phyloP scores from a whole-genome alignment of 2,329 filamentous ascomycete genomes.

The Sarocladium strictum region DNA sequence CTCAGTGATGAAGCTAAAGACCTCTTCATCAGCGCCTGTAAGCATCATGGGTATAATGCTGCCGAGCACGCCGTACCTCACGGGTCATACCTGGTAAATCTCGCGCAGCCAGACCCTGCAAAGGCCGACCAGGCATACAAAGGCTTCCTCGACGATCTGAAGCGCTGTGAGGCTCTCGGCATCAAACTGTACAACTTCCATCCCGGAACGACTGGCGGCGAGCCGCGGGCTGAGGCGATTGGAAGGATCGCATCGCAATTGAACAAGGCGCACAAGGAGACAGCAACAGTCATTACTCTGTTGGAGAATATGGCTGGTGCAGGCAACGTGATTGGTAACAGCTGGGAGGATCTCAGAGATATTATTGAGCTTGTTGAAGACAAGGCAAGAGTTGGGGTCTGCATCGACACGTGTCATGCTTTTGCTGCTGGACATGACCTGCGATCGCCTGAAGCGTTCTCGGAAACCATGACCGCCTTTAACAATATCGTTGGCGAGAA shows the following conservation, averaged over 20 bases:
- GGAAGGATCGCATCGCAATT: constrained; percentile 73
- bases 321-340: constrained; percentile 80
- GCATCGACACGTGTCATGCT: constrained; percentile 93
- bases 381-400: constrained; percentile 83
- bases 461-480: constrained; percentile 68
- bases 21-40: constrained; percentile 64
- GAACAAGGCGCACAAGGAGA: constrained; percentile 75
- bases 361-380: constrained; percentile 77
- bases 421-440: constrained; percentile 94
- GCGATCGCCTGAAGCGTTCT: constrained; percentile 66
- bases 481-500: constrained; percentile 68
- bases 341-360: constrained; percentile 79
- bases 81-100: constrained; percentile 93
- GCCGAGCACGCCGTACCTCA: constrained; percentile 77
- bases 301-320: constrained; percentile 93
- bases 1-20: constrained; percentile 61
- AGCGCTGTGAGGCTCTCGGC: constrained; percentile 76
- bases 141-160: constrained; percentile 81
- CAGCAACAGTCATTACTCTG: constrained; percentile 70
- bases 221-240: constrained; percentile 63
- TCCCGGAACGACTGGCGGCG: constrained; percentile 74
- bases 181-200: constrained; percentile 98
- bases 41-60: constrained; percentile 65
- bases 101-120: constrained; percentile 73
- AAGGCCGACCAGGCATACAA: constrained; percentile 83